These are phyloP conservation scores for Solanum microdontum DNA, from an alignment of 257 asterid genomes.

Conservation along the genomic window DNA sequence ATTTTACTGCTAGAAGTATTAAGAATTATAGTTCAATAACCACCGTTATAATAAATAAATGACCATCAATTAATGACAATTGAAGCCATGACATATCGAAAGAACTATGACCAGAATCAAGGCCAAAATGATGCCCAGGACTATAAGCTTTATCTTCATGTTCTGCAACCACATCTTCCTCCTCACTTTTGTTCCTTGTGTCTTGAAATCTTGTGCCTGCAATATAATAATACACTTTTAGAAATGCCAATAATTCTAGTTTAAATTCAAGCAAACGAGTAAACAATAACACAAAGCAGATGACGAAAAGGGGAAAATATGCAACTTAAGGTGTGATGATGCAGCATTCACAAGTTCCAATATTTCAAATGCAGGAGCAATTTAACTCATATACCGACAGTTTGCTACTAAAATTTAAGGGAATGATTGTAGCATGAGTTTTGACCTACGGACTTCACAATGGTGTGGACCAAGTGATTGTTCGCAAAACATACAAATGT, in stretches of 20 bases:
- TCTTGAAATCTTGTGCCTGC: constrained; percentile 94
- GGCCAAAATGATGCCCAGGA: constrained; percentile 72
- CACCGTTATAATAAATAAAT: neutral
- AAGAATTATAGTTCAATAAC: constrained; percentile 15
- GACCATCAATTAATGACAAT: constrained; percentile 27
- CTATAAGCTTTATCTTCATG: constrained; percentile 92
- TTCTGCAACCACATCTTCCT: constrained; percentile 92
- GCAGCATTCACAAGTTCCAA: neutral
- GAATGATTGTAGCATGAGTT: neutral
- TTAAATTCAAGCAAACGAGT: neutral
- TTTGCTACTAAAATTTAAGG: neutral
- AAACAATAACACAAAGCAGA: neutral
- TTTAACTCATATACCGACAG: neutral
- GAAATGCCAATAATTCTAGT: neutral
- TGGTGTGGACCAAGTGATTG: neutral
- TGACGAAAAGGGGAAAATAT: neutral
- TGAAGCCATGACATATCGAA: constrained; percentile 69
- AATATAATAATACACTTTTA: neutral
- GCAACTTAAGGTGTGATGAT: neutral
- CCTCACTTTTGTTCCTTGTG: constrained; percentile 86
- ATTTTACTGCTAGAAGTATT: constrained; percentile 8
- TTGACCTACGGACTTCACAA: neutral
- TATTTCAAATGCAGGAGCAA: neutral
- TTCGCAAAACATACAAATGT: neutral
- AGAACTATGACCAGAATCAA: constrained; percentile 76